Evolutionary conservation across 2,329 filamentous ascomycete species (phyloP), one percentile per base, ranked within the genome.

Genomic region (Verticillium nonalfalfae): DNA sequence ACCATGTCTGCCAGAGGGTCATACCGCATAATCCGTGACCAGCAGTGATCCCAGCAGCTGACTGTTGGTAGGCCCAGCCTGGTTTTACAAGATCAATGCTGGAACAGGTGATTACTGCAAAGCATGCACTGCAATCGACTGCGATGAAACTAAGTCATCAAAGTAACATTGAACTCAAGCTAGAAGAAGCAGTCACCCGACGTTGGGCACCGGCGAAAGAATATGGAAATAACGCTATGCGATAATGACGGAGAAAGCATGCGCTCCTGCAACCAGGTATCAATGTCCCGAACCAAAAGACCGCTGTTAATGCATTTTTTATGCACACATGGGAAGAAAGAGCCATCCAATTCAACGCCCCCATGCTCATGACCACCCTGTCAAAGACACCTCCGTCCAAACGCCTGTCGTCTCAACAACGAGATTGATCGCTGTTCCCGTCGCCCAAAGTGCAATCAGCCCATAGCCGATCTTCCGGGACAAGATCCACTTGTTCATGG

Each of bases 401-500:
- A 76, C 71, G 5, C 87, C 87, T 13, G 80, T 84, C 54, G 94
- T 69, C 75, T 99, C 95, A 15, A 96, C 84, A 54, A 89, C 79
- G 2, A 99, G 84, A 75, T 98, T 99, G 26, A 88, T 79, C 38
- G 90, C 70, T 0, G 94, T 98, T 71, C 90, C 93, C 33, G 92
- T 74, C 13, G 77, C 80, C 95, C 95, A 99, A 18, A 98, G 75
- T 10, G 78, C 82, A 68, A 99, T 90, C 68, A 98, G 73, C 0
- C 85, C 85, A 81, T 86, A 90, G 14, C 95, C 95, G 67, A 99
- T 91, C 73, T 82, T 88, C 59, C 88, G 84, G 71, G 87, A 93
- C 85, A 97, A 88, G 50, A 89, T 79, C 93, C 93, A 97, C 65
- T 87, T 86, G 74, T 95, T 96, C 78, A 89, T 71, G 5, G 95